Conservation (phyloP, 805 yeast genomes). For the Saccharomycopsis fodiens region DNA sequence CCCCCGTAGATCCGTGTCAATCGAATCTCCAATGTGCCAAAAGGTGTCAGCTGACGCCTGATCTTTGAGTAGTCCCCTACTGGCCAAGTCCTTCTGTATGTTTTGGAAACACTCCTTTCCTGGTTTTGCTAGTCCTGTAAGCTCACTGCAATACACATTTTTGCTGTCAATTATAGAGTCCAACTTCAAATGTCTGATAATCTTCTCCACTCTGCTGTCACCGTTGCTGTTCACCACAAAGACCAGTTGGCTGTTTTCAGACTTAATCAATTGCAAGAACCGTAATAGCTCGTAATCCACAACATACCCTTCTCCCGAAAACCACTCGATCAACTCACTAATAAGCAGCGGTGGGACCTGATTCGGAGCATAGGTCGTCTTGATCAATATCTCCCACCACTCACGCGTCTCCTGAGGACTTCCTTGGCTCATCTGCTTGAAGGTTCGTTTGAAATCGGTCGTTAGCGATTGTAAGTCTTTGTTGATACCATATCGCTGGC, state of each 20-base stretch:
- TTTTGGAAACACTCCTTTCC: conserved; percentile 37
- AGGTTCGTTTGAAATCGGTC: conserved; percentile 27
- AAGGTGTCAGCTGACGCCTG: conserved; percentile 22
- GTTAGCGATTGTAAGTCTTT: conserved; percentile 25
- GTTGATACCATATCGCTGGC: conserved; percentile 36
- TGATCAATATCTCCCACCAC: conserved; percentile 57
- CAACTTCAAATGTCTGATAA: conserved; percentile 42
- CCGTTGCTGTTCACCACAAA: conserved; percentile 53
- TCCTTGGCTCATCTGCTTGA: conserved; percentile 28
- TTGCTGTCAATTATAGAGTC: conserved; percentile 16
- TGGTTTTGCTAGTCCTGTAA: conserved; percentile 50
- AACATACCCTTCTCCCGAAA: conserved; percentile 47
- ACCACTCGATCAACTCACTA: conserved; percentile 37
- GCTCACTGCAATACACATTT: conserved; percentile 47
- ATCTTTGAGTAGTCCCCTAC: conserved; percentile 22
- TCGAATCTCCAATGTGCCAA: conserved; percentile 69
- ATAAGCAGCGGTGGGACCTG: conserved; percentile 33
- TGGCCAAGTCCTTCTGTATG: conserved; percentile 27
- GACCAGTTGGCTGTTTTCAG: conserved; percentile 26
- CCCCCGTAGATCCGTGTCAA: conserved; percentile 46
- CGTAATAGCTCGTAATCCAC: conserved; percentile 48
- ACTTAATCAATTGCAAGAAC: conserved; percentile 28
- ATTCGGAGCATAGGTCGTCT: conserved; percentile 33
- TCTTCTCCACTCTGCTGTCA: conserved; percentile 42
- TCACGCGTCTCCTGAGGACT: conserved; percentile 21